phyloP scores from a whole-genome alignment of 2,329 filamentous ascomycete species.

The Fusarium pseudocircinatum region DNA sequence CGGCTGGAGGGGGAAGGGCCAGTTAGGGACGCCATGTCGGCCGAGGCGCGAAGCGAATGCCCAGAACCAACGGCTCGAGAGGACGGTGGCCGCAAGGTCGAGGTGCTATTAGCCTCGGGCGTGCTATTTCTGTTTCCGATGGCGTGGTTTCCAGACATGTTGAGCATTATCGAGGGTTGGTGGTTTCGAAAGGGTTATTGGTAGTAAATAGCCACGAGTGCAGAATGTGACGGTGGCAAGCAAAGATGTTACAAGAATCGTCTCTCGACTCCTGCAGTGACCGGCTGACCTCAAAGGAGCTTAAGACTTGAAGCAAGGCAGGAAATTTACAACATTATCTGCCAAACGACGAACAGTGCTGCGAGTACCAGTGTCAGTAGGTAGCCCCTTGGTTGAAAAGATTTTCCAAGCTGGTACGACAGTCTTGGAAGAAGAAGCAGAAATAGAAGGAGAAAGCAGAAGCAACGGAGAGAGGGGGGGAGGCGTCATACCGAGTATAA shows the following conservation, averaged over 20 bases:
- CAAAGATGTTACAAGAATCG: conserved; percentile 42
- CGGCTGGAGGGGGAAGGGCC: conserved; percentile 74
- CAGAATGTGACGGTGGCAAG: conserved; percentile 32
- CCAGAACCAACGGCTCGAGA: conserved; percentile 80
- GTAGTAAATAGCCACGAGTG: conserved; percentile 18
- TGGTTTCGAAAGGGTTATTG: conserved; percentile 15
- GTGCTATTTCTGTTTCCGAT: conserved; percentile 95
- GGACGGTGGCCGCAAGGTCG: conserved; percentile 82
- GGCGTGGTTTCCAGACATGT: conserved; percentile 74
- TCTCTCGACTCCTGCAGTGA: conserved; percentile 75
- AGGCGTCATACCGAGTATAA: conserved; percentile 42
- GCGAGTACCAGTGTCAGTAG: conserved; percentile 28
- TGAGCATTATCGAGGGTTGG: conserved; percentile 56
- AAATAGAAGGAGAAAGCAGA: background rate
- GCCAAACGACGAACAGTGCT: conserved; percentile 39
- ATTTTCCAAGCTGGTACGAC: conserved; percentile 17
- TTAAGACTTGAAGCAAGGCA: conserved; percentile 46
- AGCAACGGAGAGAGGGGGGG: conserved; percentile 1
- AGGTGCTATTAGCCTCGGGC: conserved; percentile 85
- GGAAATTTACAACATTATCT: conserved; percentile 49
- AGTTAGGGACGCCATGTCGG: conserved; percentile 89
- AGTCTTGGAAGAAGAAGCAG: conserved; percentile 22
- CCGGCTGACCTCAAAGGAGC: conserved; percentile 85
- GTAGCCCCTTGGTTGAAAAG: conserved; percentile 6
- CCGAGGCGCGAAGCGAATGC: conserved; percentile 91